Conservation (phyloP, 2,329 filamentous ascomycete genomes). For the Scopulariopsis brevicaulis region DNA sequence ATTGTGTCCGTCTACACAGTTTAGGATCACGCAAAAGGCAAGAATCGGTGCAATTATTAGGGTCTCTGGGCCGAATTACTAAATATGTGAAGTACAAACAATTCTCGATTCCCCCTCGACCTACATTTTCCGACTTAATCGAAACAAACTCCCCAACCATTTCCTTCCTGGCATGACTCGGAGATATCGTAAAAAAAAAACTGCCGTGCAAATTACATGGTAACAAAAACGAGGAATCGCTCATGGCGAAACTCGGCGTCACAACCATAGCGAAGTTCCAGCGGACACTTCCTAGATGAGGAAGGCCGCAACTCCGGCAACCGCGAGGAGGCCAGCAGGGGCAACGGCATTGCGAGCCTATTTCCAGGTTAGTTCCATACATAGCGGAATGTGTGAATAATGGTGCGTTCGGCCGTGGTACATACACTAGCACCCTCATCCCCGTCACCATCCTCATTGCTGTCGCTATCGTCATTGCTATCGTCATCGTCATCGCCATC, state of each 20-base stretch:
- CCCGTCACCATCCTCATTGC: background rate
- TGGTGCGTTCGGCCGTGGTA: background rate
- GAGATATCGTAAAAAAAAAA: background rate
- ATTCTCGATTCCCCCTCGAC: background rate
- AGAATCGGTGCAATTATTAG: background rate
- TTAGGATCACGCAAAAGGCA: background rate
- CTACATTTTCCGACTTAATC: background rate
- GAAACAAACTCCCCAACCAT: background rate
- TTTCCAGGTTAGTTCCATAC: background rate
- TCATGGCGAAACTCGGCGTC: background rate
- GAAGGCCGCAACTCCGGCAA: conserved; percentile 34
- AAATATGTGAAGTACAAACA: background rate
- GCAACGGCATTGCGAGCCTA: conserved; percentile 29
- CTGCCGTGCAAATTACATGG: background rate
- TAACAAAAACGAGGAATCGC: background rate
- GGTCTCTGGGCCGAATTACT: background rate
- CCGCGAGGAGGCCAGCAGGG: conserved; percentile 32
- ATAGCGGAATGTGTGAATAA: background rate
- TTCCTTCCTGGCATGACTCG: background rate
- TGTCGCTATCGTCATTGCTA: background rate
- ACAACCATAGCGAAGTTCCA: background rate
- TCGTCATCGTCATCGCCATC: background rate
- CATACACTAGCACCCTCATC: background rate
- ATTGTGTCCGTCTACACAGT: background rate
- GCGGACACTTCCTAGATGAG: conserved; percentile 27